Conservation (phyloP, 1,139 yeast genomes). For the Saccharomycopsis crataegensis region DNA sequence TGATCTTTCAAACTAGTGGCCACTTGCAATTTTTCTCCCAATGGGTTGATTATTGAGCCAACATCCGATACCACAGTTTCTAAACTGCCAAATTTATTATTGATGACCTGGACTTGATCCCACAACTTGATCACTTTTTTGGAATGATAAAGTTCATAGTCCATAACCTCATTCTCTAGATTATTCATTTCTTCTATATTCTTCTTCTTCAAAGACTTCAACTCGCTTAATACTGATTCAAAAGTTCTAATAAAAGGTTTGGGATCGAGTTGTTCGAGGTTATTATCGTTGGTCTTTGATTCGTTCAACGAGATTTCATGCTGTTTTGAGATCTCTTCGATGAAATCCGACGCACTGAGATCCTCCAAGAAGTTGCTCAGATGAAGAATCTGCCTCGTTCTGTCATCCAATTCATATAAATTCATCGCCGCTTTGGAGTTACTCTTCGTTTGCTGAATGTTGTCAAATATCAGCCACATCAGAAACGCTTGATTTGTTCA, state of each 20-base stretch:
- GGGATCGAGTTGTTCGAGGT: slow-evolving; percentile 53
- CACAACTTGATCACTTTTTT: slow-evolving; percentile 55
- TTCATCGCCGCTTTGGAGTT: slow-evolving; percentile 21
- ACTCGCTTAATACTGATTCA: slow-evolving; percentile 73
- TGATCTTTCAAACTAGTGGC: slow-evolving; percentile 74
- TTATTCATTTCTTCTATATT: slow-evolving; percentile 42
- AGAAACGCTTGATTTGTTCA: too few species aligned
- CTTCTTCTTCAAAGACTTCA: slow-evolving; percentile 50
- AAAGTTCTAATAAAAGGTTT: slow-evolving; percentile 92
- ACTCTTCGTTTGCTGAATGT: too few species aligned
- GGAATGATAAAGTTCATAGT: slow-evolving; percentile 62
- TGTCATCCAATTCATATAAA: slow-evolving; percentile 60
- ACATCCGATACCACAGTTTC: slow-evolving; percentile 56
- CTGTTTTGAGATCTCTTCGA: slow-evolving; percentile 74
- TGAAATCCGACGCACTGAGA: slow-evolving; percentile 70
- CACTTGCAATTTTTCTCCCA: slow-evolving; percentile 67
- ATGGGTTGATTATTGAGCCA: slow-evolving; percentile 58
- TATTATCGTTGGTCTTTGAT: slow-evolving; percentile 10
- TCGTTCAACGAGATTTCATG: slow-evolving; percentile 38
- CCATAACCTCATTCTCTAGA: slow-evolving; percentile 49
- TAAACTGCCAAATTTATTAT: slow-evolving; percentile 44
- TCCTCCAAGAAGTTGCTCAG: slow-evolving; percentile 66
- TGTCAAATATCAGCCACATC: too few species aligned
- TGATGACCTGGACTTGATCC: slow-evolving; percentile 34
- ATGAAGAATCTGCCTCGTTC: slow-evolving; percentile 57